Evolutionary conservation across 1,284 basidiomycete genomes (phyloP), one percentile per base, ranked within the genome.

Genomic region (Earliella scabrosa): DNA sequence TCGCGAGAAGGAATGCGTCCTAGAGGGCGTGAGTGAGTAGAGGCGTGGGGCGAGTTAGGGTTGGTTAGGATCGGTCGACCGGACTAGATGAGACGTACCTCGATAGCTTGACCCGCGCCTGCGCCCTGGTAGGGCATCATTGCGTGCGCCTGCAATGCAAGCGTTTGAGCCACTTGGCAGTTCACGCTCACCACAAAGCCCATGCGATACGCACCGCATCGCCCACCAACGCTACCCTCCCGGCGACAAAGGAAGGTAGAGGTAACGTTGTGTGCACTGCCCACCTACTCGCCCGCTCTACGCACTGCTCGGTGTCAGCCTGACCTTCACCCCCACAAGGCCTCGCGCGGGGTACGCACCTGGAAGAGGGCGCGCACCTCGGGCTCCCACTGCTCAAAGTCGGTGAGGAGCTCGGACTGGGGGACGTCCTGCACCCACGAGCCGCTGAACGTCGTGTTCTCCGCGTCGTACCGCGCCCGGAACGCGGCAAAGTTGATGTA

Each of bases 91-190:
- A 39, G 14, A 46, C 66, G 47, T 64, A 82, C 82, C 71, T 85
- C 83, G 34, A 85, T 76, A 6, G 82, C 75, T 63, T 83, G 81
- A 3, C 82, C 82, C 0, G 81, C 82, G 16, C 83, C 83, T 1
- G 81, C 69, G 2, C 83, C 82, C 51, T 82, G 79, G 70, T 79
- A 79, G 0, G 83, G 82, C 56, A 75, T 70, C 79, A 82, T 82
- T 1, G 77, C 81, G 50, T 85, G 83, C 18, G 83, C 83, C 75
- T 76, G 38, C 0, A 6, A 26, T 10, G 20, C 34, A 31, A 10
- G 23, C 16, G 8, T 41, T 18, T 11, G 11, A 2, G 4, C 10
- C 2, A 23, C n/a, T n/a, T 41, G 16, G 7, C 13, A 13, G 26
- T 26, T 20, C 20, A n/a, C 40, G 24, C 26, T 26, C 24, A 14